These are phyloP conservation scores for Cardiosporidium cionae DNA, from an alignment of 169 alveolate genomes.

Conservation along the genomic window DNA sequence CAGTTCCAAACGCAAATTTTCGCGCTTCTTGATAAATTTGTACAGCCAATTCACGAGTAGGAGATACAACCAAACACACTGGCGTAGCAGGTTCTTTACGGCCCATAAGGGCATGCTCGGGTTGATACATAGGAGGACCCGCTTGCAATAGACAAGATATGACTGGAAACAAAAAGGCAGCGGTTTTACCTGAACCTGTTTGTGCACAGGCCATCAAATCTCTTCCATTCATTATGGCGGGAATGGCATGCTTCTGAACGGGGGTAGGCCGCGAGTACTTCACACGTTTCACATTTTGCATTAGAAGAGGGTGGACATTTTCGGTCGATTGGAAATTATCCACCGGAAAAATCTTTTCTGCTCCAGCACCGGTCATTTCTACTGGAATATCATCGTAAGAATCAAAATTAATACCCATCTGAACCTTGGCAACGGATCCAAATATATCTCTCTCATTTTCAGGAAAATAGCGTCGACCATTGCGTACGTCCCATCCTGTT, in stretches of 20 bases:
- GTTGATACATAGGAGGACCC: conserved; percentile 32
- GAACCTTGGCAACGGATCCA: conserved; percentile 30
- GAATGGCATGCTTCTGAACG: conserved; percentile 87
- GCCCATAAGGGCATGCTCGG: not conserved
- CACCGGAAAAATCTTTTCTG: conserved; percentile 36
- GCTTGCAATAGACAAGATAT: conserved; percentile 42
- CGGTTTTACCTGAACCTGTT: conserved; percentile 98
- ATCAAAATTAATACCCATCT: conserved; percentile 55
- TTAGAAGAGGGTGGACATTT: conserved; percentile 40
- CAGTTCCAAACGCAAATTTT: conserved; percentile 78
- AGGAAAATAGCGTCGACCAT: conserved; percentile 30
- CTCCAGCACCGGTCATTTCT: conserved; percentile 47
- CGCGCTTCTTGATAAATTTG: conserved; percentile 83
- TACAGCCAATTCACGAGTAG: conserved; percentile 95
- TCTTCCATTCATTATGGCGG: conserved; percentile 77
- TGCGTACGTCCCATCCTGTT: conserved; percentile 47
- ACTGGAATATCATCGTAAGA: conserved; percentile 56
- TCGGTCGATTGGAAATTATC: conserved; percentile 42
- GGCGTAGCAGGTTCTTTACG: conserved; percentile 37
- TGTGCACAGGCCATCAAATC: conserved; percentile 95
- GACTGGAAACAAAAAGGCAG: conserved; percentile 91
- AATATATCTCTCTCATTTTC: conserved; percentile 39
- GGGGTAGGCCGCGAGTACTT: conserved; percentile 78
- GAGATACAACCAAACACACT: conserved; percentile 77
- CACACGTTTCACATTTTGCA: conserved; percentile 42